Evolutionary conservation across 495 filamentous ascomycete species (phyloP), one percentile per base, ranked within the genome.

Genomic region (Talaromyces adpressus): DNA sequence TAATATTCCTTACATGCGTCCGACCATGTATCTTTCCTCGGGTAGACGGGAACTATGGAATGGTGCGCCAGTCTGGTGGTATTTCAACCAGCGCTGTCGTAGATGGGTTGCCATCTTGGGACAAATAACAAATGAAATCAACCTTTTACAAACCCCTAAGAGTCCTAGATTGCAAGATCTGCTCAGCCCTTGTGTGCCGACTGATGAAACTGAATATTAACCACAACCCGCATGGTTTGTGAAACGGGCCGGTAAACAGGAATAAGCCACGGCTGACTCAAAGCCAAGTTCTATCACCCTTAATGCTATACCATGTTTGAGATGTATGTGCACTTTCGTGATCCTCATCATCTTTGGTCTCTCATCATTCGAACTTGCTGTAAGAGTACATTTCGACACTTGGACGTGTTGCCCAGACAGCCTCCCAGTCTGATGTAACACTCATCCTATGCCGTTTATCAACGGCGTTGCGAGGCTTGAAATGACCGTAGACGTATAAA

Each of bases 41-140:
- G 60, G 47, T 25, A 63, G 29, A 14, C 62, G 62, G 62, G 62
- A 57, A 58, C 62, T 63, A 63, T 63, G 30, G 18, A 39, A 23
- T 57, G 62, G 62, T 49, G 62, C 36, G 52, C 62, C 62, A 58
- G 51, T n/a, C 53, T 22, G 51, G 52, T 25, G 62, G 59, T 25
- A 61, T 9, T 45, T 22, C 18, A 27, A 9, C 16, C 36, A 51
- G 14, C 14, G 41, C 6, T 61, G 6, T 23, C 59, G 34, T 49
- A n/a, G 32, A 30, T 12, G 22, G 14, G 20, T 23, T 39, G 30
- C 12, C 27, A 16, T 6, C 18, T 39, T 11, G 20, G 27, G 16
- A 14, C 57, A 20, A 34, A 39, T n/a, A 41, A 22, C 14, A 39
- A 49, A 49, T 20, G 45, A 20, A 8, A 20, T 3, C 45, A 20